phyloP scores from a whole-genome alignment of 2,329 filamentous ascomycete species.

The Magnaporthiopsis poae region DNA sequence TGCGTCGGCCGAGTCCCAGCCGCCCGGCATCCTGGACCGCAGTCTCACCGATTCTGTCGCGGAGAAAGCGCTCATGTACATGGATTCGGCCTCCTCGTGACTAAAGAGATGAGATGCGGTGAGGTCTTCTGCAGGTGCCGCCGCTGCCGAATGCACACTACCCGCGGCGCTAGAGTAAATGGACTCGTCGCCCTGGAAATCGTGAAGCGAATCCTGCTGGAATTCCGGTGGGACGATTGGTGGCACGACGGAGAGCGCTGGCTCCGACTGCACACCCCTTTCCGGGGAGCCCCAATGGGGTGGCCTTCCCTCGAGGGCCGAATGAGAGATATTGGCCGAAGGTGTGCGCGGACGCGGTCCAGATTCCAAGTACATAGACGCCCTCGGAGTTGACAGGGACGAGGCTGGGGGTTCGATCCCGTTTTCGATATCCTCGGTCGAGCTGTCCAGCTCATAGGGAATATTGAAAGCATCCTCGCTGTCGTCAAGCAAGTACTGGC shows the following conservation, averaged over 20 bases:
- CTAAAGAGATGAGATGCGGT: slow-evolving; percentile 61
- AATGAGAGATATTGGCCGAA: slow-evolving; percentile 18
- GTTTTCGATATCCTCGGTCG: slow-evolving; percentile 26
- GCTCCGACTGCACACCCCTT: slow-evolving; percentile 28
- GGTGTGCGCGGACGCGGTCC: slow-evolving; percentile 11
- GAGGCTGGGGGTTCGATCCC: slow-evolving; percentile 24
- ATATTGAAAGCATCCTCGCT: slow-evolving; percentile 49
- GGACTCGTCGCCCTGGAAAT: neutral
- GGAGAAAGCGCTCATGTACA: slow-evolving; percentile 72
- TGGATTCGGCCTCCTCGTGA: slow-evolving; percentile 72
- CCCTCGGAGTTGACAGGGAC: slow-evolving; percentile 41
- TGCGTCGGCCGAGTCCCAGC: slow-evolving; percentile 35
- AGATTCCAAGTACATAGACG: slow-evolving; percentile 35
- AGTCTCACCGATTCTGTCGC: slow-evolving; percentile 27
- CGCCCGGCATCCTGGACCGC: slow-evolving; percentile 37
- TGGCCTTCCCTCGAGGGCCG: slow-evolving; percentile 21
- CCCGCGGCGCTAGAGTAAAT: slow-evolving; percentile 1
- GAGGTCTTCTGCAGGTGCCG: slow-evolving; percentile 36
- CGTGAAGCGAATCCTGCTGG: neutral
- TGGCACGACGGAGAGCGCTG: slow-evolving; percentile 18
- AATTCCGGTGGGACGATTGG: neutral
- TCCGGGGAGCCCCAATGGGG: slow-evolving; percentile 23
- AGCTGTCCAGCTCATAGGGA: slow-evolving; percentile 39
- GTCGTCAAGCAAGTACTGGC: slow-evolving; percentile 30
- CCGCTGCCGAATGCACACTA: neutral